Evolutionary conservation across 2,329 filamentous ascomycete genomes (phyloP).

Genomic region (Cercospora beticola): DNA sequence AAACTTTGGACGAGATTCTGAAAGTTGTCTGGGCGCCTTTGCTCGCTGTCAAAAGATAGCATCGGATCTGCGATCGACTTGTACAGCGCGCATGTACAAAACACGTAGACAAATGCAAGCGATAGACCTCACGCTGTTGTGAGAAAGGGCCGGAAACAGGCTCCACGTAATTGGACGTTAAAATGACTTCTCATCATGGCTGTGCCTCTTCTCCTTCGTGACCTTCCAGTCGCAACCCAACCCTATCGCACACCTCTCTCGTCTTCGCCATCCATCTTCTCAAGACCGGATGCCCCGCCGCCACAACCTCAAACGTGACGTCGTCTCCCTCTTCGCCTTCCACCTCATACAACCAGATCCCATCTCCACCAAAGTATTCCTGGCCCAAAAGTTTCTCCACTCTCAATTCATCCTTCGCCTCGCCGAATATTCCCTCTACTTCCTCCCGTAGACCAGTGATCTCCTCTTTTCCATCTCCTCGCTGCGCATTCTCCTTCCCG

Average conservation of each 20-base stretch:
- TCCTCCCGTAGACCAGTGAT: constrained; percentile 22
- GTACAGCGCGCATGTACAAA: background rate
- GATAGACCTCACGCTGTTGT: background rate
- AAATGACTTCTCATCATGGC: background rate
- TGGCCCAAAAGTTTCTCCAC: constrained; percentile 63
- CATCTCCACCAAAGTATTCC: constrained; percentile 68
- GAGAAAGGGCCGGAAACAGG: background rate
- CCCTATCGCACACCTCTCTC: constrained; percentile 9
- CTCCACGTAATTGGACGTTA: background rate
- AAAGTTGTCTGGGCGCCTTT: background rate
- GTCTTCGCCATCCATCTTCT: constrained; percentile 56
- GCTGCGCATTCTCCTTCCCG: constrained; percentile 25
- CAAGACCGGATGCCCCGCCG: constrained; percentile 66
- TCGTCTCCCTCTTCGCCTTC: constrained; percentile 37
- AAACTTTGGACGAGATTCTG: background rate
- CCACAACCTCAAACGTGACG: constrained; percentile 62
- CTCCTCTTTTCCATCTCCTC: constrained; percentile 24
- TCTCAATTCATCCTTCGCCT: constrained; percentile 43
- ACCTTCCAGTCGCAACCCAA: constrained; percentile 16
- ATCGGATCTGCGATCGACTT: background rate
- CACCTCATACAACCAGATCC: constrained; percentile 65
- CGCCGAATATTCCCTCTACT: constrained; percentile 28
- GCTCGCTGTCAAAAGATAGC: background rate
- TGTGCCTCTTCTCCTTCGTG: background rate
- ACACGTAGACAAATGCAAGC: background rate